These are phyloP conservation scores for Lecanicillium sp. DNA, from an alignment of 2,329 filamentous ascomycete genomes.

Conservation along the genomic window DNA sequence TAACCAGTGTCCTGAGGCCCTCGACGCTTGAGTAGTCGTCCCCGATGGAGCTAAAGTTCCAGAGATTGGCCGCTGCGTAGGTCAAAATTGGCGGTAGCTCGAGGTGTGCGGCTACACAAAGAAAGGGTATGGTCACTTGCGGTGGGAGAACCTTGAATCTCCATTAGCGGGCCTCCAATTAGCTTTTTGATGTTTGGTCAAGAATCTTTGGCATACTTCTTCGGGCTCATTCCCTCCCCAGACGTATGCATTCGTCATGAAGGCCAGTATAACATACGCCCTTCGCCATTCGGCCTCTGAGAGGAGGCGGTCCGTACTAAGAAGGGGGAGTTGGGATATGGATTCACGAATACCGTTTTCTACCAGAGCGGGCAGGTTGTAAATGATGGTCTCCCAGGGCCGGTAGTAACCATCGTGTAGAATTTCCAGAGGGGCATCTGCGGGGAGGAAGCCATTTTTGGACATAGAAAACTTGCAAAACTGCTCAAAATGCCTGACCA, in stretches of 20 bases:
- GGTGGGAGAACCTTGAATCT: constrained; percentile 55
- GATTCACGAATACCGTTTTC: constrained; percentile 56
- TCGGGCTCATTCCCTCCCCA: constrained; percentile 74
- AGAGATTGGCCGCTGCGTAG: constrained; percentile 77
- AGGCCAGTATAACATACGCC: constrained; percentile 71
- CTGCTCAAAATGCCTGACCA: too few species aligned
- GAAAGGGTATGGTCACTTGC: constrained; percentile 68
- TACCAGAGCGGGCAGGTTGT: constrained; percentile 59
- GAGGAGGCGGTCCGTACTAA: constrained; percentile 56
- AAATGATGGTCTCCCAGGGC: constrained; percentile 67
- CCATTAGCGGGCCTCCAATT: constrained; percentile 11
- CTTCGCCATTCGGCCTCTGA: constrained; percentile 69
- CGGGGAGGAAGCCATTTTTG: constrained; percentile 69
- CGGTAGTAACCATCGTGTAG: constrained; percentile 67
- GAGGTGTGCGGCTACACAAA: constrained; percentile 62
- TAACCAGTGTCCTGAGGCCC: constrained; percentile 63
- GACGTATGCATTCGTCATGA: constrained; percentile 78
- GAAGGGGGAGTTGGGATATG: constrained; percentile 58
- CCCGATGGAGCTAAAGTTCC: constrained; percentile 67
- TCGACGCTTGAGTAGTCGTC: constrained; percentile 57
- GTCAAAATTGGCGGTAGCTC: constrained; percentile 84
- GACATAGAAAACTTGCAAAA: constrained; percentile 34
- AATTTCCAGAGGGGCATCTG: constrained; percentile 53
- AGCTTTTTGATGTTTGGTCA: background rate
- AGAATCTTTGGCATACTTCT: constrained; percentile 61